phyloP scores from a whole-genome alignment of 176 grass and related monocot genomes.

The Puya raimondii region DNA sequence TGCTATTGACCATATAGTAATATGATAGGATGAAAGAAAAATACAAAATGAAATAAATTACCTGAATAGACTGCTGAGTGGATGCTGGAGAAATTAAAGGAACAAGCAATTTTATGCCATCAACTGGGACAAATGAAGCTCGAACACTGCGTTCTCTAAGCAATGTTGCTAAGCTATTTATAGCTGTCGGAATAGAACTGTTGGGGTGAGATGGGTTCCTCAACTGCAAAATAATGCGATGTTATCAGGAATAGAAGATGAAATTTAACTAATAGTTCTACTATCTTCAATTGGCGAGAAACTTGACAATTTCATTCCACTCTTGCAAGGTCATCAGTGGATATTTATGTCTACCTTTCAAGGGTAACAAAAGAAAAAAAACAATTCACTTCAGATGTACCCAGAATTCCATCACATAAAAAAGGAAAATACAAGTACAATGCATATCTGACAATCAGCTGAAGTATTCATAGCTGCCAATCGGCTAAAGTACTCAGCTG shows the following conservation, averaged over 20 bases:
- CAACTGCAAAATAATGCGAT: constrained; percentile 51
- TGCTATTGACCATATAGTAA: too few species aligned
- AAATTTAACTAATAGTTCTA: neutral
- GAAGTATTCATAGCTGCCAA: too few species aligned
- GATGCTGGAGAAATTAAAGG: constrained; percentile 77
- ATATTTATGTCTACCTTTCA: too few species aligned
- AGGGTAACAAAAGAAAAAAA: too few species aligned
- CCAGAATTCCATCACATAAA: too few species aligned
- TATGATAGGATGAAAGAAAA: neutral
- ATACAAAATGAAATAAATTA: constrained; percentile 12
- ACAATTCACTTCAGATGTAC: too few species aligned
- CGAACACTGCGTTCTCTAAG: constrained; percentile 54
- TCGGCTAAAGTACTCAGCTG: too few species aligned
- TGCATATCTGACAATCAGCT: too few species aligned
- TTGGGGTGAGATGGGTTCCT: constrained; percentile 64
- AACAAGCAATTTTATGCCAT: constrained; percentile 80
- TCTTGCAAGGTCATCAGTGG: neutral
- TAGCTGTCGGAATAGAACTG: constrained; percentile 58
- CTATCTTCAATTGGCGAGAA: neutral
- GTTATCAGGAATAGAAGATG: neutral
- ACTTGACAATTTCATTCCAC: neutral
- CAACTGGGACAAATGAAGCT: constrained; percentile 70
- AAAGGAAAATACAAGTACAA: too few species aligned
- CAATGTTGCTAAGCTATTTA: constrained; percentile 55
- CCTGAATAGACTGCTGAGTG: constrained; percentile 94